Conservation (phyloP, 2,329 filamentous ascomycete genomes). For the Diplodia sapinea region DNA sequence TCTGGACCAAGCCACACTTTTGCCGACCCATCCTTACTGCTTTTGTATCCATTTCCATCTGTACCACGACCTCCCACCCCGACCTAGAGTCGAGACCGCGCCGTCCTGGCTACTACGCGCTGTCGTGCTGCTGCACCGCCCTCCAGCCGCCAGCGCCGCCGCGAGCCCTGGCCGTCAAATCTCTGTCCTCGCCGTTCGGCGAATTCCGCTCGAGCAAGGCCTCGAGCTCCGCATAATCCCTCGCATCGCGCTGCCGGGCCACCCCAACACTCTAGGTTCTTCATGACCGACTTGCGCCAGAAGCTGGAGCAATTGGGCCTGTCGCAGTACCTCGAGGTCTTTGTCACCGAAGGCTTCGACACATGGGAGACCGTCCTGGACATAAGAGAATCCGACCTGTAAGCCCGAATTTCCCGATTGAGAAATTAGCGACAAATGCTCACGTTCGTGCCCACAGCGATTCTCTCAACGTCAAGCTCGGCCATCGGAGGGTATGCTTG, state of each 20-base stretch:
- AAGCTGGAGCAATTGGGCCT: slow-evolving; percentile 78
- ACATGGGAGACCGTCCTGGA: slow-evolving; percentile 83
- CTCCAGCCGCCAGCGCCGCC: neutral
- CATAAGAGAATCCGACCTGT: slow-evolving; percentile 85
- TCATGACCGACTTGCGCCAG: slow-evolving; percentile 69
- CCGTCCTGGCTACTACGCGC: neutral
- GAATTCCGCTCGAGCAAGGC: slow-evolving; percentile 4
- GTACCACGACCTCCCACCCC: slow-evolving; percentile 4
- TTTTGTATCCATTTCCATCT: slow-evolving; percentile 25
- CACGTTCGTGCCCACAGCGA: slow-evolving; percentile 56
- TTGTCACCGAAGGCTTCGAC: slow-evolving; percentile 82
- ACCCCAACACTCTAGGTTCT: slow-evolving; percentile 34
- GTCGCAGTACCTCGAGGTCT: slow-evolving; percentile 74
- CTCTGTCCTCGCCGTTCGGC: slow-evolving; percentile 9
- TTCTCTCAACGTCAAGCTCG: slow-evolving; percentile 76
- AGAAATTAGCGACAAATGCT: slow-evolving; percentile 28
- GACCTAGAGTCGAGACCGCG: neutral
- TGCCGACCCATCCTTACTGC: slow-evolving; percentile 25
- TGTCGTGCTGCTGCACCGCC: neutral
- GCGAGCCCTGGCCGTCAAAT: neutral
- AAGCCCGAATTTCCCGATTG: slow-evolving; percentile 40
- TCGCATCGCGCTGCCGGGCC: neutral
- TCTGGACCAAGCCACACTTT: slow-evolving; percentile 22
- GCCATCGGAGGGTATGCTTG: slow-evolving; percentile 73
- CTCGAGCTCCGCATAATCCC: neutral